Conservation (phyloP, 2,329 filamentous ascomycete species). For the Fusarium nygamai region DNA sequence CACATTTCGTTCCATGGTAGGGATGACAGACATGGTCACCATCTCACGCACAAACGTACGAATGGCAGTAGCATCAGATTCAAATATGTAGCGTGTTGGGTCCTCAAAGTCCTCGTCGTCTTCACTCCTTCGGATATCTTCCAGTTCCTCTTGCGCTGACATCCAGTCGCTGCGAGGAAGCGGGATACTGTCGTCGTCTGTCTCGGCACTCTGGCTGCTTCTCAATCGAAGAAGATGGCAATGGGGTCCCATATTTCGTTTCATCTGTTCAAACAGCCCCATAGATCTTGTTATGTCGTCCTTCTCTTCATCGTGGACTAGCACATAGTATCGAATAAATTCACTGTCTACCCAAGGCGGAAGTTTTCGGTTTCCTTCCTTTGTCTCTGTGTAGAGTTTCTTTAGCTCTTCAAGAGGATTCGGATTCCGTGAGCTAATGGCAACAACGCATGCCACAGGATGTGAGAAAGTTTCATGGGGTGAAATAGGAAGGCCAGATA, state of each 20-base stretch:
- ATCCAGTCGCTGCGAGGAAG: constrained; percentile 89
- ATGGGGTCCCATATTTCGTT: constrained; percentile 94
- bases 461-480: constrained; percentile 95
- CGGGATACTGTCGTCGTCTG: constrained; percentile 88
- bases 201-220: constrained; percentile 84
- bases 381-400: constrained; percentile 86
- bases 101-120: constrained; percentile 75
- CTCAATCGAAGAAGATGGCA: constrained; percentile 90
- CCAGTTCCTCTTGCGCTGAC: constrained; percentile 85
- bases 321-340: constrained; percentile 93
- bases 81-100: constrained; percentile 82
- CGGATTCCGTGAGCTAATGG: constrained; percentile 88
- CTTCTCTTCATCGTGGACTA: constrained; percentile 95
- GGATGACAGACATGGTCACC: constrained; percentile 92
- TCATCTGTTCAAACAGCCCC: constrained; percentile 96
- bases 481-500: constrained; percentile 81
- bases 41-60: constrained; percentile 92
- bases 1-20: constrained; percentile 93
- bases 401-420: constrained; percentile 88
- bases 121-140: constrained; percentile 75
- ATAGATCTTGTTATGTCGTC: constrained; percentile 93
- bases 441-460: constrained; percentile 92
- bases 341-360: constrained; percentile 91
- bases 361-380: constrained; percentile 75
- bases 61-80: constrained; percentile 90